Evolutionary conservation across 2,329 filamentous ascomycete species (phyloP), one percentile per base, ranked within the genome.

Genomic region (Penicillium sclerotiorum): DNA sequence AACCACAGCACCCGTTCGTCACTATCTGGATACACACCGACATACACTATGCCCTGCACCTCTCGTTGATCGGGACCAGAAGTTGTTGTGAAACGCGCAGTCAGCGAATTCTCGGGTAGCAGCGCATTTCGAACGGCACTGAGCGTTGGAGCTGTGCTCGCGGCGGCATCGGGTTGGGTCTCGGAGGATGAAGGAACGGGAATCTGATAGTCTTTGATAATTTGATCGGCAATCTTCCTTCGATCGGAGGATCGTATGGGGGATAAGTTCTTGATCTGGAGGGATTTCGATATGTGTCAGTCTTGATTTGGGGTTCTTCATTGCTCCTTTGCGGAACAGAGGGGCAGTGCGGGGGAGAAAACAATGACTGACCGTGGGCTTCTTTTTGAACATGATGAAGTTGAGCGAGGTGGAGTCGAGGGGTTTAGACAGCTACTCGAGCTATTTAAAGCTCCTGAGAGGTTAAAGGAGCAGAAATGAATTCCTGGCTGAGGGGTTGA

Each of bases 171-270:
- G 33, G 60, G 65, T 54, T 56, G 63, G 46, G 61, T 51, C 43
- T 67, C 62, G 23, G 67, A 50, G 15, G 66, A 48, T 11, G 60
- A 61, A 18, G 78, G 77, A 1, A 81, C 62, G 32, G 75, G 63
- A 52, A 86, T 76, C 28, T 75, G 70, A 62, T 84, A 86, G 59
- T 85, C 80, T 55, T 77, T 68, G 62, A 88, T 87, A 59, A 88
- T 86, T 57, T 84, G 79, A 61, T 87, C 84, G 42, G 85, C 85
- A 28, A 85, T 81, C 59, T 82, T 85, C 50, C 85, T 78, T 51
- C 85, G 79, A 61, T 88, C 85, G 2, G 84, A 87, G 5, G 84
- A 87, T 47, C 85, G 80, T 45, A 88, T 71, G 33, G 85, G 83
- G 4, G 84, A 78, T 11, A 86, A 74, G 15, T 85, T 82, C 73